Percentiles rank a stretch among this genome's conserved stretches.
These are phyloP conservation scores for Fulvia fulva DNA, from an alignment of 2,329 filamentous ascomycete genomes.

Conservation along the genomic window DNA sequence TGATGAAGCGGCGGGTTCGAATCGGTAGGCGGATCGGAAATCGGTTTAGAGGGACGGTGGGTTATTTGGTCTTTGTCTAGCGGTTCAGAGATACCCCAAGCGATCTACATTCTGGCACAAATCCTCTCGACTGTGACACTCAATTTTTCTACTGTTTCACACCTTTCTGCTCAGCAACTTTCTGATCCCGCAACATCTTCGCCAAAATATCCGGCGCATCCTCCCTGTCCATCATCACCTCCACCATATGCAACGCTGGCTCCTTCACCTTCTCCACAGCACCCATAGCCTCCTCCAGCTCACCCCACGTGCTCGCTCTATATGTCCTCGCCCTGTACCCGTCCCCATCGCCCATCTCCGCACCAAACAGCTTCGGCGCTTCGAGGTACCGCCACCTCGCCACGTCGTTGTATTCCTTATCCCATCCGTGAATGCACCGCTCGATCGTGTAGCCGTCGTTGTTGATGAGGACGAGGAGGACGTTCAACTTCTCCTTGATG, in stretches of 20 bases:
- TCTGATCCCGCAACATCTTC: background rate
- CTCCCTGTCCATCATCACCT: background rate
- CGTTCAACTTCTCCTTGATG: constrained; percentile 41
- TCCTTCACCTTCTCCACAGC: background rate
- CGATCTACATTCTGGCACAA: background rate
- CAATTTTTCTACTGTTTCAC: background rate
- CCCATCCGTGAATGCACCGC: constrained; percentile 43
- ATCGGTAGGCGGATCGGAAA: background rate
- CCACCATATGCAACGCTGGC: background rate
- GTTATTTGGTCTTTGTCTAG: background rate
- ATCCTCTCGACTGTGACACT: background rate
- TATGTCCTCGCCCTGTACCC: background rate
- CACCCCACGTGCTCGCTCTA: background rate
- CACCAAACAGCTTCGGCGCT: background rate
- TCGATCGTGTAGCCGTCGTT: constrained; percentile 49
- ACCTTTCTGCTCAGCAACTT: background rate
- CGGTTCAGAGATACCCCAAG: background rate
- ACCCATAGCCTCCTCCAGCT: background rate
- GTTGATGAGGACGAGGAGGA: constrained; percentile 43
- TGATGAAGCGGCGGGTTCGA: background rate
- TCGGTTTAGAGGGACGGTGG: background rate
- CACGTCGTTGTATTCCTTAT: constrained; percentile 18
- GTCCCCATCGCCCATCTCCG: background rate
- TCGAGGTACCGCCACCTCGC: constrained; percentile 10
- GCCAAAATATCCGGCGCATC: constrained; percentile 1